Evolutionary conservation across 2,329 filamentous ascomycete genomes (phyloP), one percentile per base, ranked within the genome.

Genomic region (Didymella segeticola): DNA sequence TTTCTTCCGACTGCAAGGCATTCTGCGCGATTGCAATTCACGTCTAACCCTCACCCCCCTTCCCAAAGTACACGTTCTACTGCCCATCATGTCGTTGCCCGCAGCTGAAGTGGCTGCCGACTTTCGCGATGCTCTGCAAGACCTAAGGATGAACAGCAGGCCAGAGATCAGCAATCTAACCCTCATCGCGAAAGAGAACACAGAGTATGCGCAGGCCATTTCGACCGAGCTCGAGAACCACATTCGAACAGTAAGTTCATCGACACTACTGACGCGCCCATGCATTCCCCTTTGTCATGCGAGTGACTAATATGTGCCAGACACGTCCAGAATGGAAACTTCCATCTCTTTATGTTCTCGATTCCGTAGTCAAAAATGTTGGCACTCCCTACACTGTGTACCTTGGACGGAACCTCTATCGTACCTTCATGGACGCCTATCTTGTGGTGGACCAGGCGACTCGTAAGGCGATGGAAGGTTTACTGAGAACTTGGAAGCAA

Each of bases 321-420:
- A 91, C 89, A 48, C 86, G 91, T 38, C 92, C 95, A 31, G 84
- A 86, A 57, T 93, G 92, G 75, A 99, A 98, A 72, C 81, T 99
- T 2, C 93, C 95, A 15, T 91, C 95, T n/a, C 83, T 99, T 23
- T 99, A 98, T 77, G 91, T 99, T 62, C 88, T 99, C 70, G 95
- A 99, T 78, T 98, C 93, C 14, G 93, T 99, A 57, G 93, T 96
- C 72, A 99, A 99, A 78, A 98, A 99, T 80, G 92, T 99, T 58
- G 95, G 95, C 57, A 97, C 93, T 1, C 95, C 95, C 7, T 99
- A 99, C 76, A 98, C 93, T 0, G 83, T 98, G 11, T 98, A 96
- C 75, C 89, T 99, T 61, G 91, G 93, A 46, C 88, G 91, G 33
- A 93, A 93, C 69, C 85, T 99, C 31, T 98, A 93, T 77, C 86